Percentiles rank a stretch among this genome's conserved stretches.
Evolutionary conservation across 1,284 basidiomycete species (phyloP).

Genomic region (Cutaneotrichosporon sp.): DNA sequence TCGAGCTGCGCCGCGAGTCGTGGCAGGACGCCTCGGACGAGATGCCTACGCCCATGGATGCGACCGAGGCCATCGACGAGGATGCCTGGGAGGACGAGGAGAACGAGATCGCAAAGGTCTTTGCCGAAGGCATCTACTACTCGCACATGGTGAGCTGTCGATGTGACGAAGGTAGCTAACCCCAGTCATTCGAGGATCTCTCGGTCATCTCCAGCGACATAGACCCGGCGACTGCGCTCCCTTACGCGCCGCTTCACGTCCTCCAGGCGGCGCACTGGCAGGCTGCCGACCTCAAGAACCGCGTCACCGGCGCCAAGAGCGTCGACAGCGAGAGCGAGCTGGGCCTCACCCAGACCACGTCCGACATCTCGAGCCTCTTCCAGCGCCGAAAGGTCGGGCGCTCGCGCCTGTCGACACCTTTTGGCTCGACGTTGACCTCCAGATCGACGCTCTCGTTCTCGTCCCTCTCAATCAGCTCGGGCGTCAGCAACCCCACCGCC

Average conservation of each 20-base stretch:
- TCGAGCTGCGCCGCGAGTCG: constrained; percentile 66
- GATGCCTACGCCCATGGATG: constrained; percentile 8
- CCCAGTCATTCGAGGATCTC: constrained; percentile 72
- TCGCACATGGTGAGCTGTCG: constrained; percentile 72
- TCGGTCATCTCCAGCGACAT: constrained; percentile 69
- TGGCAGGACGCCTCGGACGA: constrained; percentile 36
- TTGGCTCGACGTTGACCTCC: neutral
- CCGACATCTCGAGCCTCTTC: constrained; percentile 30
- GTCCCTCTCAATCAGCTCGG: constrained; percentile 8
- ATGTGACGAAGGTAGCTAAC: neutral
- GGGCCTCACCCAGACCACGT: constrained; percentile 41
- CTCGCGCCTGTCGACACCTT: constrained; percentile 13
- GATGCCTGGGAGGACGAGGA: constrained; percentile 52
- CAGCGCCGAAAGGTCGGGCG: constrained; percentile 23
- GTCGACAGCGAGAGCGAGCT: constrained; percentile 35
- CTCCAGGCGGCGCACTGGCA: constrained; percentile 77
- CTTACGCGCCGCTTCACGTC: constrained; percentile 66
- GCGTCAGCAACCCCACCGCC: constrained; percentile 11
- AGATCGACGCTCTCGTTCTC: constrained; percentile 22
- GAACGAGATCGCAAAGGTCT: constrained; percentile 63
- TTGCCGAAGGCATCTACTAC: constrained; percentile 80
- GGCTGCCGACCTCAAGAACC: constrained; percentile 44
- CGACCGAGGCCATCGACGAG: constrained; percentile 20
- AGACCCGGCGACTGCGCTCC: constrained; percentile 67
- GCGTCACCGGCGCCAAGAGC: constrained; percentile 30